Base-by-base conservation (phyloP, 331 rosid species). In the Prunus yedoensis region DNA sequence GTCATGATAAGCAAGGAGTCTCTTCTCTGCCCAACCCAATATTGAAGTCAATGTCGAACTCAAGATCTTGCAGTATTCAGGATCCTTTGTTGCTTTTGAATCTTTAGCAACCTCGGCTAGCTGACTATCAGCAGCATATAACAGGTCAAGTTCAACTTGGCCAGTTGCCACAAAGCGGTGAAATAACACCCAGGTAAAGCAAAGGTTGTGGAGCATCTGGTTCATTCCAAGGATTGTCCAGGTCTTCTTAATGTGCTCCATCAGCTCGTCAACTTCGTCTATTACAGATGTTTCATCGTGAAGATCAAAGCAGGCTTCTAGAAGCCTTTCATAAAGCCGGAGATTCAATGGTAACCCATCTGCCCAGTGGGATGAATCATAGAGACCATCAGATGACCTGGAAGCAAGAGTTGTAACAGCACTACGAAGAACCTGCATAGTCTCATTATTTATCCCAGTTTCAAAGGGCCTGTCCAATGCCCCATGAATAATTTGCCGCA, bases 181-280 rank as follows among this genome's bases (percentile, higher is more conserved):
- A 88, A 95, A 95, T 73, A 95, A 87, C 84, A 90, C 89, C 99
- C 99, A 95, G 0, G 97, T 85, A 80, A 95, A 95, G 79, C 97
- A 90, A 72, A 90, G 85, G 78, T 89, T 92, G 77, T 95, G 99
- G 70, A 92, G 82, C 84, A 79, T 80, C 74, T 90, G 97, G 68
- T 89, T 89, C 71, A 95, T 78, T 78, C 99, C 94, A 60, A 95
- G 97, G 77, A 92, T 85, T 74, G 80, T 77, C 99, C 99, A 95
- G 66, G 99, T 95, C 92, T 95, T 95, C 89, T 95, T 95, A 62
- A 89, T 85, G 80, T 92, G 93, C 70, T 95, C 97, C 85, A 95
- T 84, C 49, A 95, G 97, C 82, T 95, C 99, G 57, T 95, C 99
- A 81, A 90, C 82, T 85, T 92, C 99, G 77, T 92, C 97, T 61